Evolutionary conservation across 164 flowering plant genomes (phyloP).

Genomic region (Macadamia tetraphylla): DNA sequence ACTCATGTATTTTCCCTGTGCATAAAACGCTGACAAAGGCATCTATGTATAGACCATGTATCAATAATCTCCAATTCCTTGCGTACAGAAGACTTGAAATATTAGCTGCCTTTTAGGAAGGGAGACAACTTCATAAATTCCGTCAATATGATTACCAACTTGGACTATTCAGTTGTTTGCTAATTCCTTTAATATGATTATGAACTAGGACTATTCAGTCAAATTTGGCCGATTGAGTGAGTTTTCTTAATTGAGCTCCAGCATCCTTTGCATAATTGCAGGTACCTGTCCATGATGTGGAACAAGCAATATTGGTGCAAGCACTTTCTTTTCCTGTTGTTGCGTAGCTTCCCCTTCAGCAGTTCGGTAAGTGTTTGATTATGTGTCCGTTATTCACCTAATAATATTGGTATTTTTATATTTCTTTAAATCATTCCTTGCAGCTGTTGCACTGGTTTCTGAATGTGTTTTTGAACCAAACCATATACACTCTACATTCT

Average conservation of each 20-base stretch:
- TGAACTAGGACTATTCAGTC: neutral
- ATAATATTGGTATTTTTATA: too few species aligned
- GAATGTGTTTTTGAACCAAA: neutral
- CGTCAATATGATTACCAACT: too few species aligned
- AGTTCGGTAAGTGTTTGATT: slow-evolving; percentile 37
- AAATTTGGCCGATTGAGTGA: neutral
- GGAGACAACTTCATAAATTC: too few species aligned
- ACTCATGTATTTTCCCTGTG: too few species aligned
- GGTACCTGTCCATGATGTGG: slow-evolving; percentile 71
- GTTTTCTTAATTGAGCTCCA: neutral
- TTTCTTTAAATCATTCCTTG: neutral
- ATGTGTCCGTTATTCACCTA: neutral
- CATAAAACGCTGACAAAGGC: too few species aligned
- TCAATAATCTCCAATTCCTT: too few species aligned
- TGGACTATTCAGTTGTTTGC: neutral
- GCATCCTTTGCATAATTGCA: slow-evolving; percentile 20
- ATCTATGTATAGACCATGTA: too few species aligned
- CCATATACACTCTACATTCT: too few species aligned
- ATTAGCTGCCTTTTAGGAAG: too few species aligned
- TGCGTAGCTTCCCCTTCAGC: slow-evolving; percentile 96
- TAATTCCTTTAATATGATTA: neutral
- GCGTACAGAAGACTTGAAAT: too few species aligned
- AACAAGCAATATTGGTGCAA: slow-evolving; percentile 38
- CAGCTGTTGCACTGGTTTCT: neutral
- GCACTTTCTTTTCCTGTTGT: slow-evolving; percentile 80